Conservation (phyloP, 2,329 filamentous ascomycete species). For the Fusarium sp. region DNA sequence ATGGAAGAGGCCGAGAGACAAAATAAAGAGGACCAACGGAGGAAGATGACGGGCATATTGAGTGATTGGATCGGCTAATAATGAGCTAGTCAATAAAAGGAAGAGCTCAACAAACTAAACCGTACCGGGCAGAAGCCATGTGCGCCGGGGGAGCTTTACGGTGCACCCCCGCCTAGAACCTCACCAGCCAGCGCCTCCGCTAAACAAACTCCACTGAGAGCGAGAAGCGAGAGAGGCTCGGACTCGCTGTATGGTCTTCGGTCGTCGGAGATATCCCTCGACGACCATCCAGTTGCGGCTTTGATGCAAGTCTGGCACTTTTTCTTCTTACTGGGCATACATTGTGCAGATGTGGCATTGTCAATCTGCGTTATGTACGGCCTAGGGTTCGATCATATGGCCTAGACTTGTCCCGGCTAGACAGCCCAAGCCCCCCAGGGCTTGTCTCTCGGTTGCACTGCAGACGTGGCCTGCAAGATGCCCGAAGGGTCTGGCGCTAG, state of each 20-base stretch:
- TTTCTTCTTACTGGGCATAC: background rate
- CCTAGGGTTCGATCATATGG: conserved; percentile 4
- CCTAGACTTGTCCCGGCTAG: conserved; percentile 5
- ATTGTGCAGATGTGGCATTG: background rate
- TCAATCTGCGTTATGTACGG: background rate
- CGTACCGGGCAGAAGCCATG: conserved; percentile 6
- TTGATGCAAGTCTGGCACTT: background rate
- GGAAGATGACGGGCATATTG: background rate
- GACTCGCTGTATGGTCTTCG: background rate
- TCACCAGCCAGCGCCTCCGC: conserved; percentile 8
- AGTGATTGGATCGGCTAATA: conserved; percentile 15
- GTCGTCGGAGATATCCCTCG: conserved; percentile 4
- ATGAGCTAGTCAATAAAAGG: background rate
- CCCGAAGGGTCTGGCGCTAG: conserved; percentile 5
- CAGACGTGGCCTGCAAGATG: conserved; percentile 16
- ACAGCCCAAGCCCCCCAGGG: background rate
- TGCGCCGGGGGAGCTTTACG: conserved; percentile 16
- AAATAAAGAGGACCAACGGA: conserved; percentile 26
- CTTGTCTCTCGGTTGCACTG: conserved; percentile 6
- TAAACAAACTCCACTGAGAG: conserved; percentile 4
- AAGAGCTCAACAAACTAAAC: background rate
- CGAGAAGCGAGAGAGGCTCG: conserved; percentile 11
- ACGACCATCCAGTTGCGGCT: background rate
- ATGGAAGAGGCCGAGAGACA: conserved; percentile 20
- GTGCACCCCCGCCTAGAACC: conserved; percentile 8